Evolutionary conservation across 2,329 filamentous ascomycete species (phyloP).

Genomic region (Lachnellula arida): DNA sequence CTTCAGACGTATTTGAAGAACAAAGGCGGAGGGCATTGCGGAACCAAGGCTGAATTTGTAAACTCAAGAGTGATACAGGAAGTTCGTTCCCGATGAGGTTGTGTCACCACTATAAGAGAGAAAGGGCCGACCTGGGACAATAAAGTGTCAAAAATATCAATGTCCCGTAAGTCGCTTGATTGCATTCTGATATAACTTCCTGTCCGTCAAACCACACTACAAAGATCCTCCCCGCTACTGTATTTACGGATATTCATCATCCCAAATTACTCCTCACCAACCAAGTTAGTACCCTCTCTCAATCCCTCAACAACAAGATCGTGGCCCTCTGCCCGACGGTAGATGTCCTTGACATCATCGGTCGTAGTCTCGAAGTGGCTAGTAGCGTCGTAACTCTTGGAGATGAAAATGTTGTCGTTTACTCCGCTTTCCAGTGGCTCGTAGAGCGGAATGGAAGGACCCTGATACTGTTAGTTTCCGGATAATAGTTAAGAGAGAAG

Average conservation of each 20-base stretch:
- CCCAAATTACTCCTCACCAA: conserved; percentile 59
- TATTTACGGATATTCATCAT: not conserved
- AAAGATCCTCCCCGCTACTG: not conserved
- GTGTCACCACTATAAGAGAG: no score
- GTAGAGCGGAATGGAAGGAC: conserved; percentile 86
- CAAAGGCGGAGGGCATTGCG: no score
- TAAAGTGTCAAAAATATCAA: no score
- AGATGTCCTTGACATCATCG: conserved; percentile 95
- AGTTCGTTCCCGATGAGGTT: no score
- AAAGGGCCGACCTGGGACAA: no score
- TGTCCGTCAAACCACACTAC: not conserved
- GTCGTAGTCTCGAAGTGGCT: conserved; percentile 92
- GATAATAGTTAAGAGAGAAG: not conserved
- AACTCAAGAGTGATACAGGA: no score
- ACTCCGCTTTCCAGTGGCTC: conserved; percentile 79
- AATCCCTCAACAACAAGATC: conserved; percentile 63
- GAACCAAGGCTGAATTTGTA: no score
- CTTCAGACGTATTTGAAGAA: no score
- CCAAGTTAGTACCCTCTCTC: conserved; percentile 61
- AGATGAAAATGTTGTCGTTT: conserved; percentile 92
- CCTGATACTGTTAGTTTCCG: conserved; percentile 37
- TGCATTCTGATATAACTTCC: not conserved
- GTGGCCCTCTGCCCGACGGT: conserved; percentile 68
- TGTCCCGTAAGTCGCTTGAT: not conserved
- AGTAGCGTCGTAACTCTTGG: conserved; percentile 96